These are phyloP conservation scores for Diphasiastrum complanatum DNA, from an alignment of 83 land plant genomes.

Conservation along the genomic window DNA sequence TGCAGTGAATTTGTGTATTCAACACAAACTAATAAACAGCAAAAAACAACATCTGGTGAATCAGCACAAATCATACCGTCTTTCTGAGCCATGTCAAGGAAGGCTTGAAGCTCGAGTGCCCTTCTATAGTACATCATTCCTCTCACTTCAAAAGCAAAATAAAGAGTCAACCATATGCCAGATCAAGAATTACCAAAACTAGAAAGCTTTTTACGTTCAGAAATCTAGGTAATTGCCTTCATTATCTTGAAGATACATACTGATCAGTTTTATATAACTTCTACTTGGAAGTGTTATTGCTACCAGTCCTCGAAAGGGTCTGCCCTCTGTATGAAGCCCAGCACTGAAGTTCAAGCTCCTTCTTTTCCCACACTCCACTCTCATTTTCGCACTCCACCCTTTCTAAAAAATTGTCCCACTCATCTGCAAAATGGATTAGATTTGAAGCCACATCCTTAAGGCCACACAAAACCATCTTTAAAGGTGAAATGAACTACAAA, in stretches of 20 bases:
- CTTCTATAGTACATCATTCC: slow-evolving; percentile 11
- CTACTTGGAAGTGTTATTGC: neutral
- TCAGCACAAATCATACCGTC: too few species aligned
- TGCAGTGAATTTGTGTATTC: too few species aligned
- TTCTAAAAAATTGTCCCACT: slow-evolving; percentile 6
- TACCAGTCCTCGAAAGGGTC: too few species aligned
- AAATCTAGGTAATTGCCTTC: neutral
- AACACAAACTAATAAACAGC: too few species aligned
- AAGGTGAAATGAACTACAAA: neutral
- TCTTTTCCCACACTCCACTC: neutral
- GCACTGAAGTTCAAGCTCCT: slow-evolving; percentile 1
- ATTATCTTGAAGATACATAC: neutral
- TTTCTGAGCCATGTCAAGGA: slow-evolving; percentile 1
- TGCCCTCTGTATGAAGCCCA: slow-evolving; percentile 10
- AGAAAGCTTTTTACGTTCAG: neutral
- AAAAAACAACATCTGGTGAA: too few species aligned
- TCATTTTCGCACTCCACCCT: neutral
- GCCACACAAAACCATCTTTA: neutral
- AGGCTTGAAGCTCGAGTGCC: slow-evolving; percentile 6
- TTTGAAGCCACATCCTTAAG: neutral
- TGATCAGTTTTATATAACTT: neutral
- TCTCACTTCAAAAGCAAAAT: slow-evolving; percentile 3
- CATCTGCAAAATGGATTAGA: neutral
- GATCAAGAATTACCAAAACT: neutral
- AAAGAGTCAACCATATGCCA: too few species aligned